Evolutionary conservation across 495 filamentous ascomycete genomes (phyloP).

Genomic region (Chaetomium fimeti): DNA sequence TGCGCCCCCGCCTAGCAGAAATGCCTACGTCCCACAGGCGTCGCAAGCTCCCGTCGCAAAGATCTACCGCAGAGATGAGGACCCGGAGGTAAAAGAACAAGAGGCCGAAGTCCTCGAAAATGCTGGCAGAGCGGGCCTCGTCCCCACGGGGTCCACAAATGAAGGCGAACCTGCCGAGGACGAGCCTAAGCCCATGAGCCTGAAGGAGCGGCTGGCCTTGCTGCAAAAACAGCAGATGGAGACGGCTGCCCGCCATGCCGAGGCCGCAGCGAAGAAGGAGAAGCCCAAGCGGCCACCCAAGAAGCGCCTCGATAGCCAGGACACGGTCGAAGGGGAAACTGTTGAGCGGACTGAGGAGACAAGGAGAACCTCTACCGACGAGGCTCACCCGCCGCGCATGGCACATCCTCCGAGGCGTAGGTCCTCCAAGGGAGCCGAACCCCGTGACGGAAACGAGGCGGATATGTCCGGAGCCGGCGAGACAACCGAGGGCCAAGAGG

Average conservation of each 20-base stretch:
- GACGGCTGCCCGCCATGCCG: constrained; percentile 75
- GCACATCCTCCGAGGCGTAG: constrained; percentile 48
- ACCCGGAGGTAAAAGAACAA: constrained; percentile 73
- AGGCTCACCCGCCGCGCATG: constrained; percentile 45
- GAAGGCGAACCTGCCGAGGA: constrained; percentile 58
- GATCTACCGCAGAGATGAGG: constrained; percentile 83
- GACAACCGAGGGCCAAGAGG: constrained; percentile 75
- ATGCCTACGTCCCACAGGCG: constrained; percentile 81
- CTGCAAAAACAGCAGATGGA: constrained; percentile 93
- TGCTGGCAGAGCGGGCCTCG: constrained; percentile 59
- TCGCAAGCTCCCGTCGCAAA: constrained; percentile 62
- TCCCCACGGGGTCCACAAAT: constrained; percentile 39
- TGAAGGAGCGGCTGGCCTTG: constrained; percentile 92
- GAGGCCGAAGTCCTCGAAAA: constrained; percentile 56
- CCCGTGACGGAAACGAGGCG: constrained; percentile 79
- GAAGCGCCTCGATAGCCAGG: constrained; percentile 66
- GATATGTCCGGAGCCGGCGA: constrained; percentile 87
- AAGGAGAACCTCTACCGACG: constrained; percentile 61
- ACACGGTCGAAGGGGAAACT: constrained; percentile 45
- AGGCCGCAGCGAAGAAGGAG: constrained; percentile 78
- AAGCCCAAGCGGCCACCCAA: constrained; percentile 80
- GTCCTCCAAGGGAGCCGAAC: constrained; percentile 53
- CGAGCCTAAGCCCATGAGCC: constrained; percentile 80
- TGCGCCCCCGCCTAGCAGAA: constrained; percentile 87
- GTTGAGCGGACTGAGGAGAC: constrained; percentile 53